Evolutionary conservation across 1,284 basidiomycete species (phyloP), one percentile per base, ranked within the genome.

Genomic region (Pulchroboletus neoregius): DNA sequence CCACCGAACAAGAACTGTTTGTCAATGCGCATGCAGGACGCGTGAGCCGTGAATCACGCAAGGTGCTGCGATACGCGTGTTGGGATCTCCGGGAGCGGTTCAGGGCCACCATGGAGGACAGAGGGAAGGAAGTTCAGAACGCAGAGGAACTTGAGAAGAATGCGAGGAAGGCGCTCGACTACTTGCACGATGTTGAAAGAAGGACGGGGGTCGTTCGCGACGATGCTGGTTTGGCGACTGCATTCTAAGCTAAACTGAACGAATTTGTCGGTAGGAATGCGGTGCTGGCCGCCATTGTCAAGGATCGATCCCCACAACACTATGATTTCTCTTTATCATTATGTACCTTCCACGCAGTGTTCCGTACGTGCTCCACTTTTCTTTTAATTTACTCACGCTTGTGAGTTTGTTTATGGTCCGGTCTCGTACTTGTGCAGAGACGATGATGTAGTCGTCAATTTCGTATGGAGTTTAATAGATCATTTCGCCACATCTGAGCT

Each of bases 11-110:
- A 20, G 68, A 73, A 18, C 61, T 70, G 24, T 96, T 88, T 61
- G 72, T 85, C 13, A 81, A 87, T 45, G 75, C 73, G 4, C 85
- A 98, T 61, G 76, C 82, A 0, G 75, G 72, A 37, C 77, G 95
- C 12, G 77, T 97, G 37, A 74, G 82, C 39, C 78, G 86, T 32
- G 96, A 99, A 76, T 91, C 91, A 15, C 80, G 95, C 61, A 98
- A 98, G 71, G 95, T 99, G 39, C 72, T 99, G 58, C 76, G 94
- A 39, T 68, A 95, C 13, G 94, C 90, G n/a, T 84, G 86, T 15
- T 97, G 91, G 89, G 94, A 98, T 67, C 68, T 96, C 50, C 79
- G 80, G 54, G 90, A 93, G 67, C 79, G 87, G 37, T 97, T 95
- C 76, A 76, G 82, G 41, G 72, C 70, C 2, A 89, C 91, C 7